These are phyloP conservation scores for Trichoderma hamatum DNA, from an alignment of 2,329 filamentous ascomycete species.

Conservation along the genomic window DNA sequence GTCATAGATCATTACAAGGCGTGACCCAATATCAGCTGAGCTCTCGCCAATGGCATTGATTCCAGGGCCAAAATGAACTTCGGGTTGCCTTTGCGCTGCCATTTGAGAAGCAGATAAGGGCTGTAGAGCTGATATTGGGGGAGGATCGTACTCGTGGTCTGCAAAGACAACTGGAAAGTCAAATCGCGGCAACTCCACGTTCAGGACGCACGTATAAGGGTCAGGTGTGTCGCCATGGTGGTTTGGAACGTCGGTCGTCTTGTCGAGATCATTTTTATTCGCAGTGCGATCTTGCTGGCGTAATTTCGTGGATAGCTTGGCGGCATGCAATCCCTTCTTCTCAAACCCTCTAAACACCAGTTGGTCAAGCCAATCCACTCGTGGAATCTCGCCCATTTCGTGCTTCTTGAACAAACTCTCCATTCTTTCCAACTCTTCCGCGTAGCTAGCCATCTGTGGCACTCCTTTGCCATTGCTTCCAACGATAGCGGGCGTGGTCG, in stretches of 20 bases:
- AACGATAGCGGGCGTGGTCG: conserved; percentile 72
- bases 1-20: conserved; percentile 85
- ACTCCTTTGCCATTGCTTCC: conserved; percentile 56
- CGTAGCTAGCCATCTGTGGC: conserved; percentile 65
- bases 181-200: conserved; percentile 90
- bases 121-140: conserved; percentile 76
- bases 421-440: conserved; percentile 84
- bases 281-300: conserved; percentile 52
- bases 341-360: conserved; percentile 90
- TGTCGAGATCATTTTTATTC: conserved; percentile 31
- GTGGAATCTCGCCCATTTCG: conserved; percentile 93
- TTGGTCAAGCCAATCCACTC: conserved; percentile 94
- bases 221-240: conserved; percentile 50
- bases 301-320: conserved; percentile 64
- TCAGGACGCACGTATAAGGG: conserved; percentile 72
- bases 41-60: conserved; percentile 70
- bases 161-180: conserved; percentile 96
- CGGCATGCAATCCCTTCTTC: conserved; percentile 68
- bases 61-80: conserved; percentile 87
- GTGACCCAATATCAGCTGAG: conserved; percentile 53
- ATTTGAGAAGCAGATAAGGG: conserved; percentile 62
- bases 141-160: conserved; percentile 87
- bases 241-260: conserved; percentile 38
- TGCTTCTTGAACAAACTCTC: conserved; percentile 95
- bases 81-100: conserved; percentile 76